Conservation (phyloP, 495 filamentous ascomycete species). For the Talaromyces liani region DNA sequence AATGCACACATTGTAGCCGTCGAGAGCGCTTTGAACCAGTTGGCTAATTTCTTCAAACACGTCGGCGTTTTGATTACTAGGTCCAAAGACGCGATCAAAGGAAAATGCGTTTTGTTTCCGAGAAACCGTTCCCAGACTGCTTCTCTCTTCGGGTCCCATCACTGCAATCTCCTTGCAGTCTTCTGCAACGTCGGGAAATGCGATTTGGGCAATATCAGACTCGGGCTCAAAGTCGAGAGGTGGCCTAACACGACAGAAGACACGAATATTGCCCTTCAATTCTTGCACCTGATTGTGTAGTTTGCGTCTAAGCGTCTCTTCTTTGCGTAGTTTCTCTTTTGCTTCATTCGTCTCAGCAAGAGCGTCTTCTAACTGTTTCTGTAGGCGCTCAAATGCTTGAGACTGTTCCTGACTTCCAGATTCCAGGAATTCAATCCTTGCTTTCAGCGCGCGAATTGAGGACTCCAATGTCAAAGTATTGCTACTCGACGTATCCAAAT, state of each 20-base stretch:
- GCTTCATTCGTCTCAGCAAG: conserved; percentile 56
- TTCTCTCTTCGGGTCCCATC: conserved; percentile 74
- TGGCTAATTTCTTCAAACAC: conserved; percentile 97
- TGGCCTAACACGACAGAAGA: conserved; percentile 96
- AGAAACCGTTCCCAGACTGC: conserved; percentile 64
- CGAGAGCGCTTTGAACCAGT: conserved; percentile 89
- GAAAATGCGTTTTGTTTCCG: conserved; percentile 77
- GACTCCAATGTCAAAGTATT: conserved; percentile 64
- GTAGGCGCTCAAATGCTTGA: conserved; percentile 66
- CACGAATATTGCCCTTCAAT: conserved; percentile 97
- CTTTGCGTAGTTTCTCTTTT: conserved; percentile 77
- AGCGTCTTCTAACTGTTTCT: conserved; percentile 71
- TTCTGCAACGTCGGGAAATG: conserved; percentile 65
- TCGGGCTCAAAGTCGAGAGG: conserved; percentile 48
- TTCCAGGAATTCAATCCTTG: conserved; percentile 80
- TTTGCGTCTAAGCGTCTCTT: conserved; percentile 85
- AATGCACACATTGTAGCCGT: conserved; percentile 98
- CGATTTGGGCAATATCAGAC: conserved; percentile 58
- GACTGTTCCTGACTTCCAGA: conserved; percentile 81
- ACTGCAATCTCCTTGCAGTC: conserved; percentile 83
- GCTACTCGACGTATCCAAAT: conserved; percentile 55
- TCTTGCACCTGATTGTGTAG: conserved; percentile 98
- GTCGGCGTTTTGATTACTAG: conserved; percentile 66
- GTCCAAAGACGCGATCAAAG: conserved; percentile 91
- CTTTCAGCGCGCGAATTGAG: conserved; percentile 63